Percentiles rank a stretch among this genome's conserved stretches.
Conservation (phyloP, 2,329 filamentous ascomycete genomes). For the Trichoderma brevicompactum region DNA sequence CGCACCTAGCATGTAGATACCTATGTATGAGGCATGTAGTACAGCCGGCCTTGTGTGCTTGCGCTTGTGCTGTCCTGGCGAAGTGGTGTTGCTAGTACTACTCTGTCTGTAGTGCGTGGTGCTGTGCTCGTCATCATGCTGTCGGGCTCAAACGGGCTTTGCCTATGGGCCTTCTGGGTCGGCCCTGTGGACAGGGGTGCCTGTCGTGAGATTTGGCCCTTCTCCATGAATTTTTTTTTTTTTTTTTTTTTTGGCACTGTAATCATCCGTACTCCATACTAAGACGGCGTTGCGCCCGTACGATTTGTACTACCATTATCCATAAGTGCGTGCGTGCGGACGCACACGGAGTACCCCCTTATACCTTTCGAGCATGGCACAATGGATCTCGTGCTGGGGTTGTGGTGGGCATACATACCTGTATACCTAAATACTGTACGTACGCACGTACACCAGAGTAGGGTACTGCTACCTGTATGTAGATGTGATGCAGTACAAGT, state of each 20-base stretch:
- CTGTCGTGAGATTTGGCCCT: conserved; percentile 19
- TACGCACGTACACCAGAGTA: conserved; percentile 9
- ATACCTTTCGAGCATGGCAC: conserved; percentile 18
- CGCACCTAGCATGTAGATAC: neutral
- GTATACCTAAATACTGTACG: neutral
- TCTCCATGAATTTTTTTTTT: neutral
- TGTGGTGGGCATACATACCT: conserved; percentile 19
- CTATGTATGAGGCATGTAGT: conserved; percentile 3
- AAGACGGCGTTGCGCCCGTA: conserved; percentile 16
- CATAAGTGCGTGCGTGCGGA: conserved; percentile 17
- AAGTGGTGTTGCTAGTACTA: neutral
- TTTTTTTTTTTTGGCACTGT: neutral
- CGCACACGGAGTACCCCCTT: conserved; percentile 10
- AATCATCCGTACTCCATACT: conserved; percentile 1
- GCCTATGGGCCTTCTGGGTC: conserved; percentile 10
- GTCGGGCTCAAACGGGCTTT: conserved; percentile 23
- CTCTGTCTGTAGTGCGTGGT: neutral
- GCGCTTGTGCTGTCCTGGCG: conserved; percentile 7
- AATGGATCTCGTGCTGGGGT: conserved; percentile 20
- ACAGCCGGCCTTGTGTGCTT: neutral
- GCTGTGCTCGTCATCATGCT: conserved; percentile 16
- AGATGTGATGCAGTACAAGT: conserved; percentile 24
- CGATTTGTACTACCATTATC: conserved; percentile 7
- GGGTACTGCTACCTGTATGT: conserved; percentile 8
- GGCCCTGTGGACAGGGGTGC: conserved; percentile 17